Base-by-base conservation (phyloP, 106 monocot genomes). In the Xerophyta viscosa region DNA sequence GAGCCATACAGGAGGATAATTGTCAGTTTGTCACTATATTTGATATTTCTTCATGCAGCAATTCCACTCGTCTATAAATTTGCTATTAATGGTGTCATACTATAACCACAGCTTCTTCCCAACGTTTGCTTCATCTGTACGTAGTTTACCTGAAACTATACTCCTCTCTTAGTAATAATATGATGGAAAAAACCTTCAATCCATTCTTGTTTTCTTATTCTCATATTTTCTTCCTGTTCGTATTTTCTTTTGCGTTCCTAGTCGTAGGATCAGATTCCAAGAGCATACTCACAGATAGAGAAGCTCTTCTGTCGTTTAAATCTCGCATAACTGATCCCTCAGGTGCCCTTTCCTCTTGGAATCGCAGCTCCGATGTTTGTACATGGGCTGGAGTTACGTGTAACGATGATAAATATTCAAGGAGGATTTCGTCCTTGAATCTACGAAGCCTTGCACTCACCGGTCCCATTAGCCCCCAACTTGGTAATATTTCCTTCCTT, bases 401-500 rank as follows among this genome's bases (percentile, higher is more conserved):
- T 25, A 26, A 62, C 47, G n/a, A n/a, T n/a, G n/a, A n/a, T n/a
- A 26, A 19, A 24, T 23, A 9, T 33, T 6, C 29, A 0, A 4
- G 37, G 12, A 30, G 61, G 43, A 66, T 74, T 48, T 48, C 60
- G 3, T 27, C 31, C 2, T 31, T 74, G 10, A 46, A 74, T 46
- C 56, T 74, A 6, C 54, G 50, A 41, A 62, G 55, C 21, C 66
- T 74, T 8, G 41, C 30, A 5, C 33, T 74, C 42, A 20, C 3
- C 0, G 74, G 74, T 29, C 48, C 56, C 41, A 24, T 74, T 11
- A 67, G 55, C 14, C 74, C 74, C 0, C 39, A 29, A 31, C 25
- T 74, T 6, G 67, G 67, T 14, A 74, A 67, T 14, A 67, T 74
- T n/a, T 67, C 74, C 8, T 48, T 43, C 13, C 62, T 74, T 7